Percentiles rank a stretch among this genome's conserved stretches.
Evolutionary conservation across 2,329 filamentous ascomycete genomes (phyloP).

Genomic region (Fusarium euwallaceae): DNA sequence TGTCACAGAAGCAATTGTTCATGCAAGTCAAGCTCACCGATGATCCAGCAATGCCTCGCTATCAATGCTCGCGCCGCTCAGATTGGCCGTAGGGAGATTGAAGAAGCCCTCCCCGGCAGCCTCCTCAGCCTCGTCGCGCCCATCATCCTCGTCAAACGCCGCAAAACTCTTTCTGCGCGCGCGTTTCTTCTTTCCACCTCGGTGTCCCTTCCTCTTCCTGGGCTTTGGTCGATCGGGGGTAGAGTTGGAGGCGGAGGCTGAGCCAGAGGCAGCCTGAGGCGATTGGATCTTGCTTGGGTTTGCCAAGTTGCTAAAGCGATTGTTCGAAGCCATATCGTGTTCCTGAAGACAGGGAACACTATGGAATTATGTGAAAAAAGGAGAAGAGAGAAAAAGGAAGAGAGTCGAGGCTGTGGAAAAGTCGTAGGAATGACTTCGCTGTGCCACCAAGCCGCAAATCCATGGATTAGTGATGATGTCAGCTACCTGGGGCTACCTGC

Average conservation of each 20-base stretch:
- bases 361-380: slow-evolving; percentile 10
- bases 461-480: slow-evolving; percentile 45
- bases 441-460: slow-evolving; percentile 1
- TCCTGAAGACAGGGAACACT: slow-evolving; percentile 7
- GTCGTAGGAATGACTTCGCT: slow-evolving; percentile 16
- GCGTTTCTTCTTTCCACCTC: slow-evolving; percentile 83
- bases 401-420: slow-evolving; percentile 2
- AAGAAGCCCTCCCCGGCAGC: slow-evolving; percentile 61
- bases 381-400: neutral
- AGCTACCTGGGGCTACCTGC: slow-evolving; percentile 27
- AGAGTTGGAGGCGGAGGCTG: slow-evolving; percentile 29
- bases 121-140: slow-evolving; percentile 54
- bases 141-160: slow-evolving; percentile 67
- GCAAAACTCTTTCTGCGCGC: slow-evolving; percentile 86
- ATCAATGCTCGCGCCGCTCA: slow-evolving; percentile 89
- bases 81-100: slow-evolving; percentile 65
- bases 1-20: neutral
- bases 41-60: slow-evolving; percentile 92
- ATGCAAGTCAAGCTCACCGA: slow-evolving; percentile 64
- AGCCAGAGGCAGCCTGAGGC: slow-evolving; percentile 30
- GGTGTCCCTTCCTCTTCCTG: slow-evolving; percentile 79
- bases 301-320: slow-evolving; percentile 48
- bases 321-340: slow-evolving; percentile 49
- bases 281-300: slow-evolving; percentile 29
- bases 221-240: slow-evolving; percentile 33